Evolutionary conservation across 495 filamentous ascomycete species (phyloP).

Genomic region (Lepraria neglecta): DNA sequence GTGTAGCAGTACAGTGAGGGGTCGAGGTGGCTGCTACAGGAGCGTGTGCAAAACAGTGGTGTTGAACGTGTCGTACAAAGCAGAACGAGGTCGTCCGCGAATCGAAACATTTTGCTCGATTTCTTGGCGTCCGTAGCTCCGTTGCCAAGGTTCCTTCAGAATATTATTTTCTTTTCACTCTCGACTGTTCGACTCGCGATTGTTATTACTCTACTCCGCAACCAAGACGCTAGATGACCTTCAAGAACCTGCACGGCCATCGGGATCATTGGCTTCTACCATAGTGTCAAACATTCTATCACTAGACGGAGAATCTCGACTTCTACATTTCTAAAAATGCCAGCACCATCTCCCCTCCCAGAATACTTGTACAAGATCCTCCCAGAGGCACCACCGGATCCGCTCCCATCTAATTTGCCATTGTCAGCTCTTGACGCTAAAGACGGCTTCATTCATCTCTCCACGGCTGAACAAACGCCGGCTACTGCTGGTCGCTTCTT

Average conservation of each 20-base stretch:
- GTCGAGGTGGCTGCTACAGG: not conserved
- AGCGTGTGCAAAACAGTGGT: not conserved
- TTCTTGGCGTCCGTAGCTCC: conserved; percentile 1
- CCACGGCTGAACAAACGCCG: conserved; percentile 44
- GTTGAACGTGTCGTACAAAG: not conserved
- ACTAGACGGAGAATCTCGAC: too few species aligned
- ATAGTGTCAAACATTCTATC: too few species aligned
- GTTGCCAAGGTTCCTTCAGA: not conserved
- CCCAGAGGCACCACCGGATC: conserved; percentile 38
- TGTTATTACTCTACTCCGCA: too few species aligned
- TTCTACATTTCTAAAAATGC: not conserved
- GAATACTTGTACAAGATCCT: conserved; percentile 48
- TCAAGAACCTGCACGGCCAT: too few species aligned
- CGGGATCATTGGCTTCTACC: too few species aligned
- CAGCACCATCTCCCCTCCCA: conserved; percentile 24
- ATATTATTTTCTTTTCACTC: too few species aligned
- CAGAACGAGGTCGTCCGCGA: not conserved
- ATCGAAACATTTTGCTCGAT: not conserved
- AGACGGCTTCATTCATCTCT: conserved; percentile 50
- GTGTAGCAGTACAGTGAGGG: not conserved
- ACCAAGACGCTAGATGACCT: too few species aligned
- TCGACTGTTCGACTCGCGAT: too few species aligned
- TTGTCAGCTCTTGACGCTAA: conserved; percentile 45
- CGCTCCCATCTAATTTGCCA: conserved; percentile 43
- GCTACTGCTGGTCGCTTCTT: conserved; percentile 47